Conservation (phyloP, 805 yeast species). For the Metschnikowia colocasiae region DNA sequence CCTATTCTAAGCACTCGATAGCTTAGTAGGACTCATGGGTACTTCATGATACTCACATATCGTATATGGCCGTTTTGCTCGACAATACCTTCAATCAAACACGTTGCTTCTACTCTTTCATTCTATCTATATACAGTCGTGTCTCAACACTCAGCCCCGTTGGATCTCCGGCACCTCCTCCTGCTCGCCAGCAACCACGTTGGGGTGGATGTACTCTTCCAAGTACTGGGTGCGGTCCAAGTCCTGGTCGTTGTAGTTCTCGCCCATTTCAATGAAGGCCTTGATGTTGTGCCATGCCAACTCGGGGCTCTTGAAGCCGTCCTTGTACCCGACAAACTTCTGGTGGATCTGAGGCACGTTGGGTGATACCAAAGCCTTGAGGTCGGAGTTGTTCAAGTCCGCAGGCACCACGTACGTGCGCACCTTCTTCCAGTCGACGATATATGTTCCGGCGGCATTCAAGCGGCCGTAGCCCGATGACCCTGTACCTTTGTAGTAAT, state of each 20-base stretch:
- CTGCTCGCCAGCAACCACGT: constrained; percentile 14
- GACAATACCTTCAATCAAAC: too few relatives aligned
- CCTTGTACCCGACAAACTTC: constrained; percentile 61
- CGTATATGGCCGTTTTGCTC: too few relatives aligned
- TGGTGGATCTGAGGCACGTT: constrained; percentile 69
- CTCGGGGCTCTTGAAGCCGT: constrained; percentile 71
- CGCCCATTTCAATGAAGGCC: constrained; percentile 76
- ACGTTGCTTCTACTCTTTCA: too few relatives aligned
- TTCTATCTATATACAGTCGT: too few relatives aligned
- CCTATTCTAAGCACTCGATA: too few relatives aligned
- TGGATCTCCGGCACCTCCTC: constrained; percentile 12
- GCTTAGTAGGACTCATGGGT: too few relatives aligned
- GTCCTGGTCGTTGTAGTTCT: constrained; percentile 38
- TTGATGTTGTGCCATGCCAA: constrained; percentile 67
- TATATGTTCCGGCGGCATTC: constrained; percentile 69
- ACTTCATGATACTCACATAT: too few relatives aligned
- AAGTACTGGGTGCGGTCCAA: constrained; percentile 32
- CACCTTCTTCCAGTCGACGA: constrained; percentile 78
- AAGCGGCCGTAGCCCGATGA: constrained; percentile 88
- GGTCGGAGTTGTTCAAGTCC: constrained; percentile 30
- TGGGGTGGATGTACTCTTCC: constrained; percentile 36
- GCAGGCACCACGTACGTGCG: constrained; percentile 86
- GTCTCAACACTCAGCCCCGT: constrained; percentile 5
- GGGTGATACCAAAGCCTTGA: constrained; percentile 77
- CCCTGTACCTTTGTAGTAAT: constrained; percentile 93